Evolutionary conservation across 108 stramenopile genomes (phyloP).

Genomic region (Skeletonema menzelii): DNA sequence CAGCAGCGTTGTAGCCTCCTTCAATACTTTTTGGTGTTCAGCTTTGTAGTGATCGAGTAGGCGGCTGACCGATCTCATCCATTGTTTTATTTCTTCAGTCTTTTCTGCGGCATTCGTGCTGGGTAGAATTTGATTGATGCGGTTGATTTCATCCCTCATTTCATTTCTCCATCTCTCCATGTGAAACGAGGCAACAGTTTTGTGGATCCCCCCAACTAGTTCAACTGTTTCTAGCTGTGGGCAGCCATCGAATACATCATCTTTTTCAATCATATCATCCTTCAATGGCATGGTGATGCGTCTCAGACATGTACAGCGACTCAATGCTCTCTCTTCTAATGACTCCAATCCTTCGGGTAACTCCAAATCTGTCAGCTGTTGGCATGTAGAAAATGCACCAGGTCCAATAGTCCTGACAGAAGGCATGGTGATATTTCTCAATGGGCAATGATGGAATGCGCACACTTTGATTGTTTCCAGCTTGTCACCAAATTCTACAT

Average conservation of each 20-base stretch:
- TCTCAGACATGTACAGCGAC: neutral
- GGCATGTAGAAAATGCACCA: neutral
- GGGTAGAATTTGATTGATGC: neutral
- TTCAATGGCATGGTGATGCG: neutral
- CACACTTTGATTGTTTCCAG: too few relatives aligned
- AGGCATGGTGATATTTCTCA: neutral
- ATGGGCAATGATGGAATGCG: neutral
- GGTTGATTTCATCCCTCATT: neutral
- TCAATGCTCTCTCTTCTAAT: neutral
- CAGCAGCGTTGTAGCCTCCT: too few relatives aligned
- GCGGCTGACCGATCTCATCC: neutral
- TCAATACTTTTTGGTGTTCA: neutral
- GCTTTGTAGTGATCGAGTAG: neutral
- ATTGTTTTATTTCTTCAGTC: neutral
- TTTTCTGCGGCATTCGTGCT: neutral
- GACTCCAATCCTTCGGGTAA: neutral
- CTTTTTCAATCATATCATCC: neutral
- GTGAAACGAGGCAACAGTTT: too few relatives aligned
- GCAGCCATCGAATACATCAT: neutral
- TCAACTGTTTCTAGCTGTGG: neutral
- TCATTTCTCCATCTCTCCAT: too few relatives aligned
- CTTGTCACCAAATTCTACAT: too few relatives aligned
- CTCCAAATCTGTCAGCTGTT: neutral
- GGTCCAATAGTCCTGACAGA: neutral
- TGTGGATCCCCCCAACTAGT: too few relatives aligned